Base-by-base conservation (phyloP, 768 basidiomycete species). In the Leccinellum albellum region DNA sequence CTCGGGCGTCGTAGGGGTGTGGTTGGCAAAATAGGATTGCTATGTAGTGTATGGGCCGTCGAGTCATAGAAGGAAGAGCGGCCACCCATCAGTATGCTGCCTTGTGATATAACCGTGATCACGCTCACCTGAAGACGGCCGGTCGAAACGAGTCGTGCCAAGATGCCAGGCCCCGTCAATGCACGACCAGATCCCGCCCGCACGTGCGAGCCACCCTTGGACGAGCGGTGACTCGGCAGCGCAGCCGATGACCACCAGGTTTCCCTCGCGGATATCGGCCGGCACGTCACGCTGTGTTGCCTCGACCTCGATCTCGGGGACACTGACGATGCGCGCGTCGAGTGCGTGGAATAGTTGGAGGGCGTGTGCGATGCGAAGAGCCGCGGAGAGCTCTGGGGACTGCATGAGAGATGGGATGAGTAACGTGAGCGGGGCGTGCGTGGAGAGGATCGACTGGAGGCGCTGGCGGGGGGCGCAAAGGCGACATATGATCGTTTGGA, bases 331-430 rank as follows among this genome's bases (percentile, higher is more conserved):
- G 49, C 83, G 79, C 0, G 82, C 69, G 59, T 93, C 91, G 21
- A 94, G 68, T 56, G 82, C 78, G 65, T 91, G 87, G 70, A 87
- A 91, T 0, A 82, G 64, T 31, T 82, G 72, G 17, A 94, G 73
- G 58, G 84, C 81, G 65, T 91, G 83, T 3, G 87, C 84, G 23
- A 94, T 72, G 13, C 92, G 78, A 12, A 79, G 67, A 3, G 89
- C 91, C 3, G 84, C 70, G 0, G 81, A 82, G 9, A 81, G 64
- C 29, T 79, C 77, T n/a, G 67, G 64, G 8, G 62, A 66, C 1
- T 66, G 64, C 6, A 57, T 23, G 15, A 59, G 63, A 10, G 78
- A 69, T 9, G 82, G 78, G 21, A 86, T 70, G 50, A 94, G 76
- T 33, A 94, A 72, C 3, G 73, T 73, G 46, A 94, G 66, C 0